Conservation (phyloP, 1,284 basidiomycete species). For the Coniferiporia weirii region DNA sequence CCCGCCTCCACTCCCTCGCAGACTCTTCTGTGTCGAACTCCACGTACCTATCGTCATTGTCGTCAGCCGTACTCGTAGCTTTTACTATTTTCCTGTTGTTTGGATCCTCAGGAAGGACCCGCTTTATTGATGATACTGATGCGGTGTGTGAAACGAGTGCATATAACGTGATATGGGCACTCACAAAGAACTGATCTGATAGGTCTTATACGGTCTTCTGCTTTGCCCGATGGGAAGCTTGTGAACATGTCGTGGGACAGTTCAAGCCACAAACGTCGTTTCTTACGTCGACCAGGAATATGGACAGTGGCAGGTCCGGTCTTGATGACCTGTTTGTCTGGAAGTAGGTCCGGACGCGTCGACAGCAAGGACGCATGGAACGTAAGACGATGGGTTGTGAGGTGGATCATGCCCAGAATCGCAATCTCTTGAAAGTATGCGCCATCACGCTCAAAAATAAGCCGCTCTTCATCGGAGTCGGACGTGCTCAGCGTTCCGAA, state of each 20-base stretch:
- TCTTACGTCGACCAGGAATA: constrained; percentile 37
- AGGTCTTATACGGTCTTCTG: constrained; percentile 51
- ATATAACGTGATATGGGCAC: constrained; percentile 23
- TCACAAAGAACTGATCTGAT: constrained; percentile 47
- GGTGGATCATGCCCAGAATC: constrained; percentile 49
- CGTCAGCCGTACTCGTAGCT: constrained; percentile 32
- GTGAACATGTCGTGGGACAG: constrained; percentile 58
- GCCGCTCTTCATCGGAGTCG: constrained; percentile 42
- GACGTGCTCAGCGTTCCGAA: constrained; percentile 39
- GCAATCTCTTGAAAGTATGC: constrained; percentile 44
- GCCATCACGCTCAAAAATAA: constrained; percentile 52
- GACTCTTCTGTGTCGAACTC: constrained; percentile 61
- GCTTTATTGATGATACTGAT: constrained; percentile 39
- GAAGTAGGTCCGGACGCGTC: constrained; percentile 32
- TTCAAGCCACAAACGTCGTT: constrained; percentile 61
- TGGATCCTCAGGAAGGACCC: constrained; percentile 39
- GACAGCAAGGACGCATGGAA: constrained; percentile 63
- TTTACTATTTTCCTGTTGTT: constrained; percentile 38
- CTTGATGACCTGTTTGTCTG: constrained; percentile 38
- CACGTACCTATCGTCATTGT: constrained; percentile 25
- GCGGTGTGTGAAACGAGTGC: constrained; percentile 19
- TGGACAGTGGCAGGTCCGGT: constrained; percentile 50
- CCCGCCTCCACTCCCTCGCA: constrained; percentile 54
- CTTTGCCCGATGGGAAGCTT: constrained; percentile 49
- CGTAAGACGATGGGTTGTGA: constrained; percentile 59